Conservation (phyloP, 2,329 filamentous ascomycete species). For the Fusarium pseudonygamai region DNA sequence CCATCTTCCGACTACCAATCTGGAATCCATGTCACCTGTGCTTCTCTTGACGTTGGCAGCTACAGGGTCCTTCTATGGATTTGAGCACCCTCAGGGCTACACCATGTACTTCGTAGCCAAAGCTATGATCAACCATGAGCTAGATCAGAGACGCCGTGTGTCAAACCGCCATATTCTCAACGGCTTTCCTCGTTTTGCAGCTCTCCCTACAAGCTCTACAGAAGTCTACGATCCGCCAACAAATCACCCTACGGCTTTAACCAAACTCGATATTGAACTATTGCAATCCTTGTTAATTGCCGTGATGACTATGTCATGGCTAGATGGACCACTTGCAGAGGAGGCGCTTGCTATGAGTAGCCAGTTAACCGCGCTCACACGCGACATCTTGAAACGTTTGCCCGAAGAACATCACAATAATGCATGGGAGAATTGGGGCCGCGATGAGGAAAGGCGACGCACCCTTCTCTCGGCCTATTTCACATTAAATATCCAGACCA, state of each 20-base stretch:
- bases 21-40: neutral
- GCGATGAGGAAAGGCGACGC: neutral
- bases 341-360: neutral
- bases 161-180: neutral
- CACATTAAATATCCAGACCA: neutral
- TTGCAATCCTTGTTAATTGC: neutral
- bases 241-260: neutral
- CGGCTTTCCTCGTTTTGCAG: neutral
- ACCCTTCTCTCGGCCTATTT: neutral
- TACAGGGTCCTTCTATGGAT: neutral
- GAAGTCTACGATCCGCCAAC: neutral
- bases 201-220: neutral
- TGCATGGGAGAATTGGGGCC: neutral
- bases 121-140: neutral
- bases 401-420: neutral
- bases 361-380: neutral
- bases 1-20: slow-evolving; percentile 1
- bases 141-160: neutral
- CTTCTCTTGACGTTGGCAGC: neutral
- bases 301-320: slow-evolving; percentile 2
- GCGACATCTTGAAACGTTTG: neutral
- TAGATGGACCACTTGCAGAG: neutral
- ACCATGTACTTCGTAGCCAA: neutral
- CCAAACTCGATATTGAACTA: neutral
- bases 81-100: neutral